Evolutionary conservation across 73 alveolate genomes (phyloP), one percentile per base, ranked within the genome.

Genomic region (Symbiodinium pilosum): DNA sequence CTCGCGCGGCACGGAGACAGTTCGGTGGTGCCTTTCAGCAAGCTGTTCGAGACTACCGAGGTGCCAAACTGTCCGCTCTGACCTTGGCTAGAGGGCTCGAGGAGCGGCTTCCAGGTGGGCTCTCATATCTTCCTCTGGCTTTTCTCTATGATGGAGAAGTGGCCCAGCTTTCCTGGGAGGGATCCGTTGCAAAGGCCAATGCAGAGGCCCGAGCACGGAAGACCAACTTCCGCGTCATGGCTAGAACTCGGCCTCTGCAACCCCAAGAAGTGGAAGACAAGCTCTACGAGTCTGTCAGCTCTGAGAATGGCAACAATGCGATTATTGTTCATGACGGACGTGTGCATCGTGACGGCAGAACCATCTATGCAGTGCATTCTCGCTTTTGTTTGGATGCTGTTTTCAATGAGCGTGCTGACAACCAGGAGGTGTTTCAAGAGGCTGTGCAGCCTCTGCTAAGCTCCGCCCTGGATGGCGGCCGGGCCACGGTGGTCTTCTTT

Each of bases 311-410:
- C 43, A 93, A 93, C 83, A 86, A 93, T 18, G 86, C 98, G 14
- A 81, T 93, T 68, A 51, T 93, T 28, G 98, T 93, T 21, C 98
- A 93, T 24, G 98, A 93, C 24, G 98, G 98, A 43, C 98, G 98
- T 9, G 98, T 93, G 9, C 98, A 93, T n/a, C 91, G 98, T 34
- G 98, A 93, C 77, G 98, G 98, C 41, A 75, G 98, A 18, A 93
- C 98, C 69, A 73, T 93, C 93, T 93, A 93, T 38, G 83, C 92
- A 56, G 68, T 64, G 34, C 98, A 93, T 73, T 93, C 98, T 2
- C 73, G 98, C 51, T 93, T 77, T 39, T 93, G 98, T 73, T 32
- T 93, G 98, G 98, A 93, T 39, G 85, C 93, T 24, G 92, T 93
- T 47, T 93, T 93, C 38, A 64, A 81, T 28, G 84, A 77, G 40